phyloP scores from a whole-genome alignment of 805 yeast genomes.

The Cyberlindnera nakhonratchasimensis region DNA sequence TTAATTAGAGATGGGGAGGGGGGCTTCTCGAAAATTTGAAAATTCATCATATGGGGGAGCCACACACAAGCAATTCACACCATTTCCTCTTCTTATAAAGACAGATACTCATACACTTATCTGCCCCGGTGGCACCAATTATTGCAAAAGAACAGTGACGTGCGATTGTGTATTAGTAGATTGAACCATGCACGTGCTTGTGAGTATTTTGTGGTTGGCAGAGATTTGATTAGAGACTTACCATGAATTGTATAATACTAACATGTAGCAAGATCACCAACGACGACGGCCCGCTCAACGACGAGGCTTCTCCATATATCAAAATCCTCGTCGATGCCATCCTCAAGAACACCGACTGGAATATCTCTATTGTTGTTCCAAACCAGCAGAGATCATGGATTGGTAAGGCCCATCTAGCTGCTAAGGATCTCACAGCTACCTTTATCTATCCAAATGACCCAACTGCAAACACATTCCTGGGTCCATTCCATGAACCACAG shows the following conservation, averaged over 20 bases:
- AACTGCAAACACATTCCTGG: conserved; percentile 51
- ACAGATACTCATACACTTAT: too few relatives aligned
- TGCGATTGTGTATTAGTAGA: too few relatives aligned
- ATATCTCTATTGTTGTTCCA: conserved; percentile 80
- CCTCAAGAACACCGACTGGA: conserved; percentile 69
- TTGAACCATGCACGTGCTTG: conserved; percentile 18
- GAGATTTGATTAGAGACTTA: too few relatives aligned
- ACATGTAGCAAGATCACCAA: conserved; percentile 54
- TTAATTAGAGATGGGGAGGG: too few relatives aligned
- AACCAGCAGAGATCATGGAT: conserved; percentile 88
- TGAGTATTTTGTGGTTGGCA: too few relatives aligned
- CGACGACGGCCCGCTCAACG: conserved; percentile 94
- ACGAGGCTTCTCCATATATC: conserved; percentile 76
- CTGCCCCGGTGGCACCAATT: too few relatives aligned
- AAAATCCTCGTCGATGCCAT: conserved; percentile 76
- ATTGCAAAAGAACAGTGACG: too few relatives aligned
- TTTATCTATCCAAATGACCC: conserved; percentile 59
- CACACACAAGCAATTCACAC: not conserved
- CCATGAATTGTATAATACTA: not conserved
- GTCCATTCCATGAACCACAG: conserved; percentile 62
- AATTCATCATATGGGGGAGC: not conserved
- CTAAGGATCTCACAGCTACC: conserved; percentile 54
- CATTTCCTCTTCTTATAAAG: too few relatives aligned
- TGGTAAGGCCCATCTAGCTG: conserved; percentile 94
- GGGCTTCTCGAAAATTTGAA: conserved; percentile 2